Evolutionary conservation across 83 land plant species (phyloP).

Genomic region (Picea abies): DNA sequence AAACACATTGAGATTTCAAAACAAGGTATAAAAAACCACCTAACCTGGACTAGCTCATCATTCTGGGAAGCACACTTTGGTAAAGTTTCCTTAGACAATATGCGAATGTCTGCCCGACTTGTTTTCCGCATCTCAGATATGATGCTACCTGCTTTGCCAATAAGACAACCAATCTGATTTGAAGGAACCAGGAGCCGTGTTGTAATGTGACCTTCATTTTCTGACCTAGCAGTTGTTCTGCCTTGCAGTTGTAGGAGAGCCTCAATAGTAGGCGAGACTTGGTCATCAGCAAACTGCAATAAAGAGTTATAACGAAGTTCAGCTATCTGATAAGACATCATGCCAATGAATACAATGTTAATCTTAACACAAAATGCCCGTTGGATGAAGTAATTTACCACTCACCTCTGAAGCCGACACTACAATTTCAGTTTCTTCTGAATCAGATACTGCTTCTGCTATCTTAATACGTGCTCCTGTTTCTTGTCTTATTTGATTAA

Average conservation of each 20-base stretch:
- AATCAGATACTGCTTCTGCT: slow-evolving; percentile 33
- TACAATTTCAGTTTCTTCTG: slow-evolving; percentile 59
- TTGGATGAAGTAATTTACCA: neutral
- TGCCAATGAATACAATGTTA: neutral
- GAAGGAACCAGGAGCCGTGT: slow-evolving; percentile 70
- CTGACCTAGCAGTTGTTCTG: slow-evolving; percentile 38
- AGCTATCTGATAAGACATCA: neutral
- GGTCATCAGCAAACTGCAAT: slow-evolving; percentile 38
- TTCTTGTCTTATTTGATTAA: slow-evolving; percentile 47
- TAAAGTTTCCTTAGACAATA: slow-evolving; percentile 45
- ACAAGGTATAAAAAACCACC: neutral
- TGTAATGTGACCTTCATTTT: slow-evolving; percentile 29
- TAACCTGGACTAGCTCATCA: slow-evolving; percentile 68
- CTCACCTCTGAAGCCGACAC: slow-evolving; percentile 50
- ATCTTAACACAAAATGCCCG: neutral
- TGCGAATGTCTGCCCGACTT: slow-evolving; percentile 55
- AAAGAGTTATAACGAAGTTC: neutral
- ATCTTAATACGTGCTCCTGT: slow-evolving; percentile 54
- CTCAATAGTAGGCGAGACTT: slow-evolving; percentile 55
- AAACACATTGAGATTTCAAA: neutral
- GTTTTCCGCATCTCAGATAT: slow-evolving; percentile 66
- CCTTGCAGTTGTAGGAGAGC: slow-evolving; percentile 53
- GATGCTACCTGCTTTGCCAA: slow-evolving; percentile 61
- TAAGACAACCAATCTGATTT: slow-evolving; percentile 56
- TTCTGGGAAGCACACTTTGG: slow-evolving; percentile 48